Evolutionary conservation across 2,329 filamentous ascomycete genomes (phyloP).

Genomic region (Didymellaceae sp.): DNA sequence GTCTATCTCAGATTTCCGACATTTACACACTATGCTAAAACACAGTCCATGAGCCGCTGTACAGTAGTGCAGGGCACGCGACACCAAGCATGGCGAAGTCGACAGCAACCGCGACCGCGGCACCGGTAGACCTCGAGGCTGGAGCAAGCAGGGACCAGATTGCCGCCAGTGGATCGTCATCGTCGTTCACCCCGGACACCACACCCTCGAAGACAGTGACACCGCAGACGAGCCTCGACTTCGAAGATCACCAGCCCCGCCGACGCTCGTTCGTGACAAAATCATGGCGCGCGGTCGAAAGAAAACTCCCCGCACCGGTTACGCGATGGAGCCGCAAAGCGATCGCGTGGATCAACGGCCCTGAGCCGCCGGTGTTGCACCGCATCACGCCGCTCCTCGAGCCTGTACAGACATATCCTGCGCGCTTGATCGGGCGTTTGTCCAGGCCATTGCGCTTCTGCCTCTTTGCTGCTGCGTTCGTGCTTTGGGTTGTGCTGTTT

Average conservation of each 20-base stretch:
- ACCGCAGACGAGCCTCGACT: constrained; percentile 5
- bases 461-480: constrained; percentile 64
- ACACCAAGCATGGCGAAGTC: constrained; percentile 3
- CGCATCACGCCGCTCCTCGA: constrained; percentile 64
- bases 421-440: constrained; percentile 64
- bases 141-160: constrained; percentile 10
- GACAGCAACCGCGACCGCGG: constrained; percentile 7
- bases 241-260: not conserved
- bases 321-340: constrained; percentile 26
- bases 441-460: constrained; percentile 62
- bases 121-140: constrained; percentile 9
- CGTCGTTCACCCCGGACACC: constrained; percentile 3
- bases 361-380: constrained; percentile 51
- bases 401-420: constrained; percentile 68
- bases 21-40: constrained; percentile 5
- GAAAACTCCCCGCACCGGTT: constrained; percentile 22
- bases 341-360: constrained; percentile 55
- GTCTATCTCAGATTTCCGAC: not conserved
- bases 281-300: not conserved
- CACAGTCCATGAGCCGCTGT: not conserved
- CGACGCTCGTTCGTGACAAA: not conserved
- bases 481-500: constrained; percentile 72
- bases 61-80: not conserved
- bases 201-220: constrained; percentile 8
- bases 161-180: constrained; percentile 7